phyloP scores from a whole-genome alignment of 1,284 basidiomycete species.

The Tausonia pullulans region DNA sequence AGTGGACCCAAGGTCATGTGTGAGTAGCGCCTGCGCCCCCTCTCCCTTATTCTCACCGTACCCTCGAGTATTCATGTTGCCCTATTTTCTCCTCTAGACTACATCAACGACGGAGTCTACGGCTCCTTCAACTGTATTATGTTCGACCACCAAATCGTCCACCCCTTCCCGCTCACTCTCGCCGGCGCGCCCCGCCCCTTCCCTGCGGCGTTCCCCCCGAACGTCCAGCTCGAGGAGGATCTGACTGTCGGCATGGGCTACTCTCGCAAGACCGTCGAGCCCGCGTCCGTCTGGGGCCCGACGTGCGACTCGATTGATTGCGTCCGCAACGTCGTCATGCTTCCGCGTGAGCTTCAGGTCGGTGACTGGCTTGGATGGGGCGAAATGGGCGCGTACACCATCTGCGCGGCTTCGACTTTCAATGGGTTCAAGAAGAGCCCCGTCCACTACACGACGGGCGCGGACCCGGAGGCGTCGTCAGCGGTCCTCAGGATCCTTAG shows the following conservation, averaged over 20 bases:
- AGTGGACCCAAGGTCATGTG: conserved; percentile 62
- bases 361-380: conserved; percentile 89
- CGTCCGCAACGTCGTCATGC: conserved; percentile 49
- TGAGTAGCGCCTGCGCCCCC: conserved; percentile 37
- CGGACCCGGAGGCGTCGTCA: conserved; percentile 12
- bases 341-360: conserved; percentile 56
- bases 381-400: conserved; percentile 88
- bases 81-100: conserved; percentile 47
- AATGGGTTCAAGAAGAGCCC: conserved; percentile 48
- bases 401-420: conserved; percentile 79
- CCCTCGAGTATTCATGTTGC: conserved; percentile 12
- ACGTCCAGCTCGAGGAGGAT: conserved; percentile 31
- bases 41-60: background rate
- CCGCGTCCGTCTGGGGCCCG: conserved; percentile 45
- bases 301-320: conserved; percentile 89
- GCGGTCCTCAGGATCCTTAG: conserved; percentile 9
- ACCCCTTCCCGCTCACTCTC: conserved; percentile 62
- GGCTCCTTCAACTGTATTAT: conserved; percentile 96
- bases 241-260: conserved; percentile 35
- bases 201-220: conserved; percentile 31
- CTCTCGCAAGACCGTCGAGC: conserved; percentile 29
- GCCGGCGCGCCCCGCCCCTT: conserved; percentile 21
- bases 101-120: conserved; percentile 97
- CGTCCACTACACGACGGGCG: conserved; percentile 36
- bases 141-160: conserved; percentile 81